Base-by-base conservation (phyloP, 2,329 filamentous ascomycete species). In the Microcyclospora tardicrescens region DNA sequence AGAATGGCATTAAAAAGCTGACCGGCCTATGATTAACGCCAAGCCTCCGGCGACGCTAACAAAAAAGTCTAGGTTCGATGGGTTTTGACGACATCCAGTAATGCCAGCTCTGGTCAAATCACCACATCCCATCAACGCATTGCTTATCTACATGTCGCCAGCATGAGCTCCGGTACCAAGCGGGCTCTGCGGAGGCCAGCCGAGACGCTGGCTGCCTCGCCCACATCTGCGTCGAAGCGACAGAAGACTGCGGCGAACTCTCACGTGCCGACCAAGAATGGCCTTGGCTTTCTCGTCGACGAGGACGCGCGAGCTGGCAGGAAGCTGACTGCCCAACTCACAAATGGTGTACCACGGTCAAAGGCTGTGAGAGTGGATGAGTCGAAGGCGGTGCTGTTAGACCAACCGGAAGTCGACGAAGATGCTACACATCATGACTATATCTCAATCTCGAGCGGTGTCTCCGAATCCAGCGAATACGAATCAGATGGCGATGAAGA, bases 361-460 rank as follows among this genome's bases (percentile, higher is more conserved):
- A 66, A 64, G 33, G 67, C 69, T 46, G 65, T 61, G 41, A 65
- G 68, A 31, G 67, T 78, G 28, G 69, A 79, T 53, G 75, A 80
- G 45, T 68, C 72, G 27, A 67, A 64, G 39, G 64, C 72, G 10
- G 64, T 71, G 2, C 69, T 79, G 10, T 24, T 24, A 24, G 19
- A 24, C 19, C 65, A 68, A 35, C 41, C 43, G 29, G 38, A 42
- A 10, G 65, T 63, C 28, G 59, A 69, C 35, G 61, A 63, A 30
- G 63, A 66, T 30, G 62, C 65, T n/a, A 51, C 45, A 27, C 47
- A 38, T 15, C 45, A 52, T 35, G 57, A 63, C 34, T 55, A 66
- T 11, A 66, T 71, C 37, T 61, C 65, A 46, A 67, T 71, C 37
- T 69, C 67, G 35, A 69, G 64, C 45, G 63, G 46, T 14, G 60